Evolutionary conservation across 2,329 filamentous ascomycete genomes (phyloP).

Genomic region (Thielaviopsis cerberus): DNA sequence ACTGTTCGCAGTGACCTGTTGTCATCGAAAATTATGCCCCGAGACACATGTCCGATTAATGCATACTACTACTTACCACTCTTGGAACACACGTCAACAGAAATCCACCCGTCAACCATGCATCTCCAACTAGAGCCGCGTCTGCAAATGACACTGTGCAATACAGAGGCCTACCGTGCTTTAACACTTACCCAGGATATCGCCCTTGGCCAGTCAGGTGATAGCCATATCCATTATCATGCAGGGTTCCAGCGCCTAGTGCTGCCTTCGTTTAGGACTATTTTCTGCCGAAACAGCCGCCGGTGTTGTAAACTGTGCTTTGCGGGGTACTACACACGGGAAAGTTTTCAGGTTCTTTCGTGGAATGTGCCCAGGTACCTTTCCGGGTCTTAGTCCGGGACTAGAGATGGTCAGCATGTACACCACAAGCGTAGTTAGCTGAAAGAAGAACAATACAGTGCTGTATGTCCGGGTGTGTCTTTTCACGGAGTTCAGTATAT

Average conservation of each 20-base stretch:
- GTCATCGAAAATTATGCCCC: no score
- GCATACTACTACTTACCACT: no score
- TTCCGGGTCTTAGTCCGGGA: background rate
- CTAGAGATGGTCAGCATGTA: background rate
- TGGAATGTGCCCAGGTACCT: background rate
- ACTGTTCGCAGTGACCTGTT: no score
- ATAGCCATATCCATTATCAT: background rate
- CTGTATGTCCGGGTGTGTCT: constrained; percentile 5
- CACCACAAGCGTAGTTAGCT: background rate
- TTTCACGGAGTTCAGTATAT: constrained; percentile 6
- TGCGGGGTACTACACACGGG: background rate
- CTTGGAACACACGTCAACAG: no score
- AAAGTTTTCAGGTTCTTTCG: background rate
- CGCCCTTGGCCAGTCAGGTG: background rate
- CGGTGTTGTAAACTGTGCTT: background rate
- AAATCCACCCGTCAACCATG: background rate
- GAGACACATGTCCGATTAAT: no score
- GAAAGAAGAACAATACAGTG: background rate
- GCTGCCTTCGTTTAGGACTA: background rate
- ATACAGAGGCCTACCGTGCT: background rate
- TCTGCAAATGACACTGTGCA: background rate
- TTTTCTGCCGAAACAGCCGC: background rate
- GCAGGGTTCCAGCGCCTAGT: background rate
- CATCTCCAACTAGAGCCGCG: background rate
- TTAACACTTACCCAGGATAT: background rate